A percentile compares a stretch with the other conserved stretches of the same genome.
phyloP scores from a whole-genome alignment of 345 rosid species.

The Dimocarpus longan region DNA sequence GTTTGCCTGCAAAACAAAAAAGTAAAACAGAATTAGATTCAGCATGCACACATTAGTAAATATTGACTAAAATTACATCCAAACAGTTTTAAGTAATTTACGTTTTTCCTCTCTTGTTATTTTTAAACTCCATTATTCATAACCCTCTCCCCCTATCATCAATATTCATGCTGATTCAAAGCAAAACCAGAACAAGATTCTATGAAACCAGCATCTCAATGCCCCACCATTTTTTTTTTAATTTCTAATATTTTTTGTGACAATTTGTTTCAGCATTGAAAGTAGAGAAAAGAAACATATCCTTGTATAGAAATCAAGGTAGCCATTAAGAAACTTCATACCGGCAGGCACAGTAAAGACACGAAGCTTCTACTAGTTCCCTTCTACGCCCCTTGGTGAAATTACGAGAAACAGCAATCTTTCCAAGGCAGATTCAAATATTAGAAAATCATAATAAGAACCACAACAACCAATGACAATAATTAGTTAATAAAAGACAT shows the following conservation, averaged over 20 bases:
- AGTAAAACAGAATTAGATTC: background rate
- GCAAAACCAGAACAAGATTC: background rate
- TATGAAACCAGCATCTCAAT: no score
- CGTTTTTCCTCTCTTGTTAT: background rate
- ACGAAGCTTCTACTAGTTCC: conserved; percentile 81
- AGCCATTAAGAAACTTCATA: conserved; percentile 32
- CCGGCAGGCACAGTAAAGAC: conserved; percentile 95
- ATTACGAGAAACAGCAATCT: conserved; percentile 77
- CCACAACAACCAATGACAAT: background rate
- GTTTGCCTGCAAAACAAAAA: conserved; percentile 58
- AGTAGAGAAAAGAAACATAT: background rate
- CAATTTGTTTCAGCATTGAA: background rate
- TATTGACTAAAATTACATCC: background rate
- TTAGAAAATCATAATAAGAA: background rate
- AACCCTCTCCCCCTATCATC: background rate
- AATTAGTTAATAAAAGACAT: conserved; percentile 32
- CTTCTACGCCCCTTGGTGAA: conserved; percentile 85
- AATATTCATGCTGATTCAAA: background rate
- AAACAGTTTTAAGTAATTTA: background rate
- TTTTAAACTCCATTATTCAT: background rate
- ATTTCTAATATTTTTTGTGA: background rate
- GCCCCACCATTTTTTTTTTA: background rate
- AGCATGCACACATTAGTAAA: background rate
- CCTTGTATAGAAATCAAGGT: background rate
- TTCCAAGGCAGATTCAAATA: conserved; percentile 28